Conservation (phyloP, 1,284 basidiomycete species). For the Ustilago trichophora region DNA sequence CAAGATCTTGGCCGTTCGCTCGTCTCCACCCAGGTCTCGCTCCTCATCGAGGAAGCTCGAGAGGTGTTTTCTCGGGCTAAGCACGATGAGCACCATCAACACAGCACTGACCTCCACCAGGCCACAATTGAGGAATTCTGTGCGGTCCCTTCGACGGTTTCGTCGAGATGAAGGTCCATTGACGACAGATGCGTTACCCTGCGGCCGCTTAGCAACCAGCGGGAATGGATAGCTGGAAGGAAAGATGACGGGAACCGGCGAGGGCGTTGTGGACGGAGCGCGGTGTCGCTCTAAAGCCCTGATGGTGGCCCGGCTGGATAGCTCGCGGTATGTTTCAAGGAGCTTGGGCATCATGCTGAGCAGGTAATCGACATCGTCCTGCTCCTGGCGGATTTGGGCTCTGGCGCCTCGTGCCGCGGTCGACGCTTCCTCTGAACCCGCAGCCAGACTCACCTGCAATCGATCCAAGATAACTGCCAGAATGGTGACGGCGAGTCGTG, state of each 20-base stretch:
- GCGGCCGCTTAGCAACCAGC: conserved; percentile 76
- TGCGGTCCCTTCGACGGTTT: conserved; percentile 30
- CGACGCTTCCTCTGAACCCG: neutral
- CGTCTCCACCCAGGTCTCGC: conserved; percentile 55
- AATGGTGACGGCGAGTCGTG: conserved; percentile 73
- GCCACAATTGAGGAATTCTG: conserved; percentile 75
- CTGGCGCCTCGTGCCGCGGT: conserved; percentile 5
- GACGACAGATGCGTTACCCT: conserved; percentile 61
- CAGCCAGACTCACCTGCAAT: conserved; percentile 71
- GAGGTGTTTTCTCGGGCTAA: conserved; percentile 80
- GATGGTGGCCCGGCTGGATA: conserved; percentile 75
- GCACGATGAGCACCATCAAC: conserved; percentile 81
- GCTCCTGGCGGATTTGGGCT: conserved; percentile 73
- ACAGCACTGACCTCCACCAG: conserved; percentile 87
- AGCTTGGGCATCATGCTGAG: conserved; percentile 85
- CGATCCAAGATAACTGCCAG: conserved; percentile 88
- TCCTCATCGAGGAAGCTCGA: conserved; percentile 74
- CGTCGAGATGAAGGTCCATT: conserved; percentile 48
- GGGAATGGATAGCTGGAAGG: conserved; percentile 93
- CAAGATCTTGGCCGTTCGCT: conserved; percentile 74
- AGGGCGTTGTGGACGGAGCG: conserved; percentile 71
- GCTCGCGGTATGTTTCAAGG: conserved; percentile 86
- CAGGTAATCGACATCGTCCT: conserved; percentile 90
- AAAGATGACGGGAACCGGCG: conserved; percentile 81
- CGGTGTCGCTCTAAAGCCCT: conserved; percentile 77